phyloP scores from a whole-genome alignment of 2,329 filamentous ascomycete species.

The Ophiostoma quercus region DNA sequence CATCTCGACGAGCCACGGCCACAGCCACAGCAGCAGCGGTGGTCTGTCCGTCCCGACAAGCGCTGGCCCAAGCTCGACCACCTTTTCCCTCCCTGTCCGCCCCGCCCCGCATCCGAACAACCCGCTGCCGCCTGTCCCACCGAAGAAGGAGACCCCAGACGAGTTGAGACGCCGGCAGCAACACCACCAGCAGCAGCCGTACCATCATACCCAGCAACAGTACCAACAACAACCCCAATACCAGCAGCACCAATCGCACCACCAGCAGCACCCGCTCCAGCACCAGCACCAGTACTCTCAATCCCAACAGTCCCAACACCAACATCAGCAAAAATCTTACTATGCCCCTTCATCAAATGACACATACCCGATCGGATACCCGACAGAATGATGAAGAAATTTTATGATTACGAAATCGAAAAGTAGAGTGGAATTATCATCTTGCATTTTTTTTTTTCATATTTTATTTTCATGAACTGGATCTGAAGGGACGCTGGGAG shows the following conservation, averaged over 20 bases:
- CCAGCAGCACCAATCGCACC: conserved; percentile 17
- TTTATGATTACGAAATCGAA: conserved; percentile 6
- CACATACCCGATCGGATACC: conserved; percentile 32
- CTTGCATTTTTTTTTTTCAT: background rate
- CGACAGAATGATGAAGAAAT: conserved; percentile 27
- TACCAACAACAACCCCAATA: conserved; percentile 19
- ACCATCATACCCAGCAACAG: conserved; percentile 20
- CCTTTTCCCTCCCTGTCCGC: conserved; percentile 61
- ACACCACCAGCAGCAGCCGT: conserved; percentile 18
- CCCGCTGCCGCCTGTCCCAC: conserved; percentile 53
- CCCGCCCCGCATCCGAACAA: conserved; percentile 55
- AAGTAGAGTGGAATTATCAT: conserved; percentile 14
- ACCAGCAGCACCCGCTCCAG: conserved; percentile 17
- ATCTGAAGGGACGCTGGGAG: background rate
- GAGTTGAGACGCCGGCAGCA: conserved; percentile 40
- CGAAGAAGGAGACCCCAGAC: conserved; percentile 52
- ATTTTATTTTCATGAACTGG: background rate
- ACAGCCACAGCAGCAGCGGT: conserved; percentile 28
- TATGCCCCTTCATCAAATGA: conserved; percentile 22
- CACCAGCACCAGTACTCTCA: conserved; percentile 17
- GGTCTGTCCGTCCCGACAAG: conserved; percentile 28
- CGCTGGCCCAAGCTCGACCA: conserved; percentile 43
- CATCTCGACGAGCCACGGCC: conserved; percentile 21
- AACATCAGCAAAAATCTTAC: conserved; percentile 7
- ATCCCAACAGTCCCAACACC: conserved; percentile 20